Conservation (phyloP, 768 basidiomycete species). For the Mycena latifolia region DNA sequence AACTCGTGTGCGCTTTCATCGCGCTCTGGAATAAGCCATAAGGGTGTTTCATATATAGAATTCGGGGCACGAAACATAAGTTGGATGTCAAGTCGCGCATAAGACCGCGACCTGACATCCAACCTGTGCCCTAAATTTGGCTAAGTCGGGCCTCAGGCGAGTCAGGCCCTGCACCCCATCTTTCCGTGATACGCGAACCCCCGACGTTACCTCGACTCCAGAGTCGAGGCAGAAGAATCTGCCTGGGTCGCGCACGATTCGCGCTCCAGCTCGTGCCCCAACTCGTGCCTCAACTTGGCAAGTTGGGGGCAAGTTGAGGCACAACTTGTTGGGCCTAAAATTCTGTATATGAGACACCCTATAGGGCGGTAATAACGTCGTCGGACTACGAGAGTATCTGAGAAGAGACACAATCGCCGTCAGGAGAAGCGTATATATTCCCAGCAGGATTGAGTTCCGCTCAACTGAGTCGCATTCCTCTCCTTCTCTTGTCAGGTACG, state of each 20-base stretch:
- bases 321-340: conserved; percentile 1
- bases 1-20: conserved; percentile 1
- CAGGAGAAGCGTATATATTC: neutral
- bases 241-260: neutral
- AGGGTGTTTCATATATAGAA: conserved; percentile 1
- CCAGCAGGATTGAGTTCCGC: conserved; percentile 2
- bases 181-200: neutral
- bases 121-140: neutral
- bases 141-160: neutral
- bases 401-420: conserved; percentile 7
- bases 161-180: conserved; percentile 3
- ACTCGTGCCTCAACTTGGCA: conserved; percentile 3
- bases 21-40: neutral
- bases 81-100: neutral
- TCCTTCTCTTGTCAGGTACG: too few species aligned
- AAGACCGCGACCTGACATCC: too few species aligned
- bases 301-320: conserved; percentile 2
- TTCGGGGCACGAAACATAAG: neutral
- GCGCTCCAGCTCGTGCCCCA: conserved; percentile 3
- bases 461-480: conserved; percentile 1
- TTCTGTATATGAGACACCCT: conserved; percentile 3
- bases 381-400: conserved; percentile 3
- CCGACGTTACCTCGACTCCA: conserved; percentile 2
- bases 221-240: conserved; percentile 7
- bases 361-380: conserved; percentile 3